Percentiles rank a stretch among this genome's conserved stretches.
Conservation (phyloP, 257 asterid species). For the Misopates orontium region DNA sequence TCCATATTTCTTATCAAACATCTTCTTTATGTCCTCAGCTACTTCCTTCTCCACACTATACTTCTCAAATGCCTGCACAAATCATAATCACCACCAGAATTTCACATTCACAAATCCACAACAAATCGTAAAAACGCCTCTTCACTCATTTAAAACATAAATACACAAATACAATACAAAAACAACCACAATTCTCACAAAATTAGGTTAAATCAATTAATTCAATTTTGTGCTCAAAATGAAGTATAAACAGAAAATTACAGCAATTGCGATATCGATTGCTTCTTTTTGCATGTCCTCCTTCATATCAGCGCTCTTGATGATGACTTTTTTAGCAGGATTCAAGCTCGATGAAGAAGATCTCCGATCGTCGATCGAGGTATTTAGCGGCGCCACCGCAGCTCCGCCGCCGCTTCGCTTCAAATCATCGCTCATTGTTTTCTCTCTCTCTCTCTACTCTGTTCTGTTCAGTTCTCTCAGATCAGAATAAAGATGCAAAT, state of each 20-base stretch:
- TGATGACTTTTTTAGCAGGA: slow-evolving; percentile 63
- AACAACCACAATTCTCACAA: neutral
- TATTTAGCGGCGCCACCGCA: slow-evolving; percentile 39
- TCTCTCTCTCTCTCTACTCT: neutral
- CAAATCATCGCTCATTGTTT: slow-evolving; percentile 79
- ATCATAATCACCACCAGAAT: slow-evolving; percentile 1
- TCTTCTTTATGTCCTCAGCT: slow-evolving; percentile 92
- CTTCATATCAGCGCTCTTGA: slow-evolving; percentile 96
- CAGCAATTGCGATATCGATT: slow-evolving; percentile 81
- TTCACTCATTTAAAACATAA: too few species aligned
- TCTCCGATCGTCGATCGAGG: slow-evolving; percentile 60
- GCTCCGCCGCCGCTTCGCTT: slow-evolving; percentile 71
- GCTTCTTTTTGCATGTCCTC: slow-evolving; percentile 95
- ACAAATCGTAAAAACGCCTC: too few species aligned
- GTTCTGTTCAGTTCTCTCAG: too few species aligned
- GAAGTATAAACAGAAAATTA: slow-evolving; percentile 35
- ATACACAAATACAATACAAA: neutral
- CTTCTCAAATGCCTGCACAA: slow-evolving; percentile 86
- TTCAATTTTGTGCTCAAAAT: too few species aligned
- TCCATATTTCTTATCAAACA: slow-evolving; percentile 87
- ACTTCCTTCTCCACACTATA: slow-evolving; percentile 88
- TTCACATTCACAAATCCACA: neutral
- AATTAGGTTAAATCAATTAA: too few species aligned
- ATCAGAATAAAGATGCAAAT: too few species aligned
- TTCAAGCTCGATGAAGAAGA: slow-evolving; percentile 50